Evolutionary conservation across 805 yeast species (phyloP), one percentile per base, ranked within the genome.

Genomic region (Dipodascopsis uninucleata): DNA sequence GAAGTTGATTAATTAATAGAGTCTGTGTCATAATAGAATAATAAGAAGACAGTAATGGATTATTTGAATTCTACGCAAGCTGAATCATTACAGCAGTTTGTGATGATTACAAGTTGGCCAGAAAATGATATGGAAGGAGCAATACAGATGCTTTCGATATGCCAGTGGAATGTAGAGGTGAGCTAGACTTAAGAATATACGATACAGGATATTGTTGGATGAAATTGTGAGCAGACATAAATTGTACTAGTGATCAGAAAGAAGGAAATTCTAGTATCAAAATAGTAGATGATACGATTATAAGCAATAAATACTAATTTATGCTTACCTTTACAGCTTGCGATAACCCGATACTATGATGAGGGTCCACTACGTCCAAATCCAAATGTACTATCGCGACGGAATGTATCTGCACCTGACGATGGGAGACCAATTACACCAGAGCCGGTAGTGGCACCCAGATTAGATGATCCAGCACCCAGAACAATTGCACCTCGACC

Each of bases 151-250:
- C 58, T 67, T 37, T 50, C 57, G 29, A 52, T 64, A 3, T 47
- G 65, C 5, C 58, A 62, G 18, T 71, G 76, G 74, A 61, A 68
- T 50, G 55, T 71, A 12, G 75, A 71, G 46, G 52, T 61, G 16
- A 53, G 53, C 61, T n/a, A n/a, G n/a, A n/a, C n/a, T n/a, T 5
- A 7, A 18, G n/a, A 34, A 7, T 14, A 5, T 17, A n/a, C 26
- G 16, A 39, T 16, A 7, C 26, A n/a, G 17, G n/a, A n/a, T n/a
- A n/a, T n/a, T n/a, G n/a, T n/a, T n/a, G n/a, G n/a, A n/a, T n/a
- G n/a, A n/a, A n/a, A n/a, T n/a, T n/a, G n/a, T n/a, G n/a, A n/a
- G n/a, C n/a, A n/a, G n/a, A n/a, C n/a, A n/a, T n/a, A n/a, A n/a
- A n/a, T 24, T 4, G 4, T 21, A 5, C 16, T 4, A 56, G 58